Conservation (phyloP, 78 protist species). For the Kipferlia bialata region DNA sequence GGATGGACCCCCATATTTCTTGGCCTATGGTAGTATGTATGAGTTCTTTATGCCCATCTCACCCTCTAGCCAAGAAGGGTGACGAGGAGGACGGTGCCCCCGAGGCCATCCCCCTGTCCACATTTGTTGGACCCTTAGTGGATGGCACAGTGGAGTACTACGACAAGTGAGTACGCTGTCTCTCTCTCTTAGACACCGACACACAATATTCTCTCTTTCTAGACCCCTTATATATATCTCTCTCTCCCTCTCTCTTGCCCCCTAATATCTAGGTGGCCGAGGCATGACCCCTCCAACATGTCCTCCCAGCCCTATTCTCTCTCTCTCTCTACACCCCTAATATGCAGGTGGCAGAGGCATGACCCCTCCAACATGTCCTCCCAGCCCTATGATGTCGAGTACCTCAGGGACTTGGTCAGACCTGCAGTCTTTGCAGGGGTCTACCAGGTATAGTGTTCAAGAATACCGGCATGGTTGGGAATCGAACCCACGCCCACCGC, state of each 20-base stretch:
- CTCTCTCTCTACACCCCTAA: no score
- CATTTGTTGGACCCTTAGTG: neutral
- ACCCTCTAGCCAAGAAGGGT: slow-evolving; percentile 1
- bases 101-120: neutral
- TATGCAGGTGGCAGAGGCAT: slow-evolving; percentile 33
- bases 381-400: slow-evolving; percentile 26
- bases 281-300: slow-evolving; percentile 16
- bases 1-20: no score
- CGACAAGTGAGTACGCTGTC: no score
- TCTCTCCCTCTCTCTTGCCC: no score
- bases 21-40: no score
- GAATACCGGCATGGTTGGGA: no score
- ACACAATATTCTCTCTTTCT: no score
- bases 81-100: slow-evolving; percentile 9
- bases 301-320: slow-evolving; percentile 18
- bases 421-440: slow-evolving; percentile 14
- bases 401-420: slow-evolving; percentile 12
- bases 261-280: no score
- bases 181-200: no score
- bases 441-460: slow-evolving; percentile 4
- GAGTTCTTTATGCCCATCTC: no score
- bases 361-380: slow-evolving; percentile 16
- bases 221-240: no score
- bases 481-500: no score
- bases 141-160: neutral